These are phyloP conservation scores for Chaetomium olivaceum DNA, from an alignment of 2,329 filamentous ascomycete genomes.

Conservation along the genomic window DNA sequence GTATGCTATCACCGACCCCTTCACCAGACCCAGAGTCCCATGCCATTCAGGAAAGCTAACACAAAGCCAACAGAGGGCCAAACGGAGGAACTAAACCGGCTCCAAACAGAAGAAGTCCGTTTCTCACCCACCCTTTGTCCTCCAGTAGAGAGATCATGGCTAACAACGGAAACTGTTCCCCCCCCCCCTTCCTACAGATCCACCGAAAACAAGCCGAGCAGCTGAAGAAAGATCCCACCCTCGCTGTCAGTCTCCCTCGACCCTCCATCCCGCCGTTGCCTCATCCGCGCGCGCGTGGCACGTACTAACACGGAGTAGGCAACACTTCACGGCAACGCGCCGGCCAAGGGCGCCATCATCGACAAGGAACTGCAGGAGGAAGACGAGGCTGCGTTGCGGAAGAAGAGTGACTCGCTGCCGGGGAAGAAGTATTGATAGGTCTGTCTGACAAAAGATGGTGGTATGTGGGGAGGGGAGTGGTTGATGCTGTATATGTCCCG, in stretches of 20 bases:
- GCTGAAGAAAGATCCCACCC: constrained; percentile 29
- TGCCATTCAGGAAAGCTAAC: not conserved
- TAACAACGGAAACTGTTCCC: not conserved
- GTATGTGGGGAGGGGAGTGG: not conserved
- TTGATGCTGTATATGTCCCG: not conserved
- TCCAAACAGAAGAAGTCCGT: constrained; percentile 21
- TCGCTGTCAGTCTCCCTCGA: constrained; percentile 20
- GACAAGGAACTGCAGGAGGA: constrained; percentile 32
- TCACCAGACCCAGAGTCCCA: no score
- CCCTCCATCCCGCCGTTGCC: not conserved
- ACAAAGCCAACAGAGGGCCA: constrained; percentile 22
- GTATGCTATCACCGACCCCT: constrained; percentile 9
- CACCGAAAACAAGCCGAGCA: constrained; percentile 13
- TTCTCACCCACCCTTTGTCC: no score
- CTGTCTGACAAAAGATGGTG: not conserved
- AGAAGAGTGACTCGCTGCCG: constrained; percentile 23
- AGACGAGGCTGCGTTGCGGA: constrained; percentile 27
- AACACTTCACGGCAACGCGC: constrained; percentile 26
- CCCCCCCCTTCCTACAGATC: constrained; percentile 1
- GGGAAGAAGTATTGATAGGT: constrained; percentile 16
- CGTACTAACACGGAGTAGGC: no score
- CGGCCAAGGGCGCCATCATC: constrained; percentile 28
- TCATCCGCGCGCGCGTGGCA: no score
- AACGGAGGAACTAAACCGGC: constrained; percentile 20
- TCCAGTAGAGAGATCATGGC: not conserved